Evolutionary conservation across 192 early-diverging fungal genomes (phyloP).

Genomic region (Backusella westeae): DNA sequence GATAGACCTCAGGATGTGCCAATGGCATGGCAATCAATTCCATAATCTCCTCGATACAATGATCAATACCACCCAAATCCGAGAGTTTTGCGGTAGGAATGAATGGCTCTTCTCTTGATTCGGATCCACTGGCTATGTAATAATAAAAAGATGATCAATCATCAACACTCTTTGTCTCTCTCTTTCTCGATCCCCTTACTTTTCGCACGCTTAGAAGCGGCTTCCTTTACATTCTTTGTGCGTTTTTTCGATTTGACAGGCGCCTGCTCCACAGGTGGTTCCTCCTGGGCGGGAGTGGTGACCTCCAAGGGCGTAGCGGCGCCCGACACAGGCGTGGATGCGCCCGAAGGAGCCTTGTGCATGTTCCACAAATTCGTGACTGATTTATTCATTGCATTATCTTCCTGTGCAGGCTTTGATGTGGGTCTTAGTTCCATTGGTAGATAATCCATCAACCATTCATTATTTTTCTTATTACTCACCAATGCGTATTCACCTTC

Average conservation of each 20-base stretch:
- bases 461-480: constrained; percentile 11
- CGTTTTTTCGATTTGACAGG: constrained; percentile 41
- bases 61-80: constrained; percentile 91
- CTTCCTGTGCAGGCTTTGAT: constrained; percentile 37
- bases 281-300: constrained; percentile 26
- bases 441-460: constrained; percentile 9
- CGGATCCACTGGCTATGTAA: not conserved
- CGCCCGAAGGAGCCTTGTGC: constrained; percentile 21
- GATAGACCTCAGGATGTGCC: constrained; percentile 89
- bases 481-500: constrained; percentile 34
- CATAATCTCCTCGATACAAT: constrained; percentile 85
- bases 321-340: constrained; percentile 19
- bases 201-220: constrained; percentile 17
- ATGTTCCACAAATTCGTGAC: constrained; percentile 53
- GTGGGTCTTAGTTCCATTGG: not conserved
- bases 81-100: constrained; percentile 52
- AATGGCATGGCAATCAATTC: constrained; percentile 93
- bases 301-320: constrained; percentile 32
- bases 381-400: constrained; percentile 59
- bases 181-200: not conserved
- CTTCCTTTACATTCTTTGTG: constrained; percentile 24
- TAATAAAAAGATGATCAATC: not conserved
- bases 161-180: not conserved
- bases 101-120: constrained; percentile 24
- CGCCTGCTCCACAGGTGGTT: constrained; percentile 12